phyloP scores from a whole-genome alignment of 768 basidiomycete species.

The Auriscalpium microsporum region DNA sequence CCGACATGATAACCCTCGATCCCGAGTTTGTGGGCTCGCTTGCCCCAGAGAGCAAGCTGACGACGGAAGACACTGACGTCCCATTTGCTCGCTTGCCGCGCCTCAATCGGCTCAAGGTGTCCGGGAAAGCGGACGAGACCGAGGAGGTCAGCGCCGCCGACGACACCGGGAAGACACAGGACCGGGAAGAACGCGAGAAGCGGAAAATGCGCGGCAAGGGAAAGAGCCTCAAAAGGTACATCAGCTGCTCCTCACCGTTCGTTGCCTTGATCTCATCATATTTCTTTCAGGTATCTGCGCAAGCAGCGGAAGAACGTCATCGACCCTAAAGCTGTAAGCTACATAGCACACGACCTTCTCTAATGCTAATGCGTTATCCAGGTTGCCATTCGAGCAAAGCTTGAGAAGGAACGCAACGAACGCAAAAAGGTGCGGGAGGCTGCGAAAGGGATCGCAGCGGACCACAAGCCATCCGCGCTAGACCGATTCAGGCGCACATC shows the following conservation, averaged over 20 bases:
- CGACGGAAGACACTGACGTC: conserved; percentile 36
- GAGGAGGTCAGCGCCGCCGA: conserved; percentile 32
- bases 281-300: conserved; percentile 47
- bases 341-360: conserved; percentile 4
- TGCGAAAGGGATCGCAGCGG: conserved; percentile 17
- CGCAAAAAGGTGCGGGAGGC: conserved; percentile 21
- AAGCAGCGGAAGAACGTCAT: conserved; percentile 95
- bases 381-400: conserved; percentile 35
- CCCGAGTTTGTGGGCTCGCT: conserved; percentile 69
- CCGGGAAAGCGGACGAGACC: conserved; percentile 67
- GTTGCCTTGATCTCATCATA: not conserved
- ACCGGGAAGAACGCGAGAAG: conserved; percentile 45
- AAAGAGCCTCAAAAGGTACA: conserved; percentile 72
- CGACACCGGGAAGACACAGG: conserved; percentile 26
- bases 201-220: conserved; percentile 82
- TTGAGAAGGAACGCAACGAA: conserved; percentile 29
- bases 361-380: conserved; percentile 26
- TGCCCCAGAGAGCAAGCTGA: conserved; percentile 49
- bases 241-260: not conserved
- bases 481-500: conserved; percentile 28
- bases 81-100: conserved; percentile 71
- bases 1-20: conserved; percentile 84
- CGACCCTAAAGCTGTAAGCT: conserved; percentile 64
- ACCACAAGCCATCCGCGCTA: conserved; percentile 27
- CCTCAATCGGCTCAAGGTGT: conserved; percentile 63